A percentile compares a stretch with the other conserved stretches of the same genome.
These are phyloP conservation scores for Paramecium sexaurelia DNA, from an alignment of 73 alveolate genomes.

Conservation along the genomic window DNA sequence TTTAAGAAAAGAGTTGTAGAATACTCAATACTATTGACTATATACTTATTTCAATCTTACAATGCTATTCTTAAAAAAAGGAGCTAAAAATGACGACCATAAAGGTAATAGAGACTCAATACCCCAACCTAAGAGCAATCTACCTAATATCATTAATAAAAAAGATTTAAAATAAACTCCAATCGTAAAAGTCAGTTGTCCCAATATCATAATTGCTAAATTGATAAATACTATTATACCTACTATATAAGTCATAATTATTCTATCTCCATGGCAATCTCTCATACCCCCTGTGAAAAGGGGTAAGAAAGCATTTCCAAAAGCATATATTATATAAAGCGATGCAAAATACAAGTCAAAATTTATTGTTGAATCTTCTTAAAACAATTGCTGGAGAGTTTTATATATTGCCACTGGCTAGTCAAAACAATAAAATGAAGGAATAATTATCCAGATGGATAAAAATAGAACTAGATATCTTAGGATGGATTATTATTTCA, in stretches of 20 bases:
- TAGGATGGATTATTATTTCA: not conserved
- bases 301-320: constrained; percentile 47
- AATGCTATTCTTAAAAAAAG: constrained; percentile 15
- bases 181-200: not conserved
- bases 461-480: constrained; percentile 17
- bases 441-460: constrained; percentile 30
- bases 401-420: constrained; percentile 32
- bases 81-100: not conserved
- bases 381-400: not conserved
- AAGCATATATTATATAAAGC: constrained; percentile 9
- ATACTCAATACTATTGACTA: constrained; percentile 42
- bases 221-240: not conserved
- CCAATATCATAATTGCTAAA: constrained; percentile 3
- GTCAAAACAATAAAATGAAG: constrained; percentile 56
- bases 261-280: constrained; percentile 22
- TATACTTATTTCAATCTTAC: not conserved
- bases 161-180: constrained; percentile 28
- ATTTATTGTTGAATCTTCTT: not conserved
- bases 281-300: constrained; percentile 45
- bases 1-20: not conserved
- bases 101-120: not conserved
- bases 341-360: constrained; percentile 27
- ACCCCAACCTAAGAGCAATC: constrained; percentile 51
- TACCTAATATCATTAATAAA: constrained; percentile 15
- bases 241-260: constrained; percentile 15